Evolutionary conservation across 2,329 filamentous ascomycete genomes (phyloP).

Genomic region (Epichloe glyceriae): DNA sequence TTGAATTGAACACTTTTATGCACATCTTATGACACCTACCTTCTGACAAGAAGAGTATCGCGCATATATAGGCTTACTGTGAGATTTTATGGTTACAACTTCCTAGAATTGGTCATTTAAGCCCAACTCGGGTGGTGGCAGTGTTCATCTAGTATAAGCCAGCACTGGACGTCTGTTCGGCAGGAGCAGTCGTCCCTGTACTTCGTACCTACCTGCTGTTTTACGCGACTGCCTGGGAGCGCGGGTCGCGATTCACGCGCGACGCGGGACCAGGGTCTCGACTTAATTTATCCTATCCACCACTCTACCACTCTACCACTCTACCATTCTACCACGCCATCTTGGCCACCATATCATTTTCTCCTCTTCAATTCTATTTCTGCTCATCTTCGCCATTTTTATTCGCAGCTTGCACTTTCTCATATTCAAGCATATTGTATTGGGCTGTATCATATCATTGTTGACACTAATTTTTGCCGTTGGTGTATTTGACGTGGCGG

Average conservation of each 20-base stretch:
- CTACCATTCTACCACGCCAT: not conserved
- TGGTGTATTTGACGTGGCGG: not conserved
- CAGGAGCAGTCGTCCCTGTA: too few relatives aligned
- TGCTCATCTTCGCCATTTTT: not conserved
- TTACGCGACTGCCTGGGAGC: not conserved
- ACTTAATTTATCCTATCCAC: not conserved
- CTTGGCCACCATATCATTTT: not conserved
- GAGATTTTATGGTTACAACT: too few relatives aligned
- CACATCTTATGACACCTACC: too few relatives aligned
- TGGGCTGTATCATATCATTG: not conserved
- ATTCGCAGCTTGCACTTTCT: not conserved
- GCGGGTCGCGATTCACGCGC: not conserved
- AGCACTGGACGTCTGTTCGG: too few relatives aligned
- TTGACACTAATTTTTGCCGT: not conserved
- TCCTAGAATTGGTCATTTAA: too few relatives aligned
- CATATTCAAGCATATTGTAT: not conserved
- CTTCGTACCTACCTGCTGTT: not conserved
- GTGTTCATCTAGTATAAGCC: too few relatives aligned
- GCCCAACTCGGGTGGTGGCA: too few relatives aligned
- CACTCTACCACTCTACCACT: not conserved
- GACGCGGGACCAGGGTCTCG: not conserved
- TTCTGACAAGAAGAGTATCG: too few relatives aligned
- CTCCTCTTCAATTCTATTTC: not conserved
- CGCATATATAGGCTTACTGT: too few relatives aligned
- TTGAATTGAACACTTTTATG: too few relatives aligned